Evolutionary conservation across 805 yeast genomes (phyloP).

Genomic region (Metschnikowia picachoensis): DNA sequence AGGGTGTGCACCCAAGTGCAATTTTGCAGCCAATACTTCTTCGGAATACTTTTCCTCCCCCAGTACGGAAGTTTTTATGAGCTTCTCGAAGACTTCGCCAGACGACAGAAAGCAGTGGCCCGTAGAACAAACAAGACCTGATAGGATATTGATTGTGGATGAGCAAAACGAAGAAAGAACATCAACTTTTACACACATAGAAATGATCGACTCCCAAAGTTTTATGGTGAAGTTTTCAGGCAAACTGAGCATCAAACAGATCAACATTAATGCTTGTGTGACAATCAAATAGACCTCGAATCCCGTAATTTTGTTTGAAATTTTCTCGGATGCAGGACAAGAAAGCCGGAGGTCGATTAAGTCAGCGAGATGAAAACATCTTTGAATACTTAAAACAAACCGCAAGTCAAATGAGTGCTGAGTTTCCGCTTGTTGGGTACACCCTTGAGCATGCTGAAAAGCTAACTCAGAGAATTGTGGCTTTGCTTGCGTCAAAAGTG

Average conservation of each 20-base stretch:
- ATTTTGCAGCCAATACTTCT: conserved; percentile 1
- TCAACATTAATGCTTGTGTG: conserved; percentile 1
- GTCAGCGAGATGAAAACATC: conserved; percentile 12
- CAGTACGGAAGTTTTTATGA: too few species aligned
- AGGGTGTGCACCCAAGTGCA: neutral
- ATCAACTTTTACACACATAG: too few species aligned
- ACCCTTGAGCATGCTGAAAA: conserved; percentile 3
- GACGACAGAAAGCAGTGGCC: too few species aligned
- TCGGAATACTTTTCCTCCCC: neutral
- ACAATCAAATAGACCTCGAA: neutral
- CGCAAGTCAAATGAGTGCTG: conserved; percentile 5
- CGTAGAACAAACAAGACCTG: too few species aligned
- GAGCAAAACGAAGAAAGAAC: too few species aligned
- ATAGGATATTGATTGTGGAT: too few species aligned
- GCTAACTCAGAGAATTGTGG: conserved; percentile 5
- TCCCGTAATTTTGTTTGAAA: neutral
- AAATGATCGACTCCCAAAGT: neutral
- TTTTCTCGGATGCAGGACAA: neutral
- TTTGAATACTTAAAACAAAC: conserved; percentile 10
- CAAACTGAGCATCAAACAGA: conserved; percentile 1
- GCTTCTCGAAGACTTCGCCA: too few species aligned
- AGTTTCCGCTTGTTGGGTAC: conserved; percentile 7
- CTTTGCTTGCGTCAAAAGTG: conserved; percentile 5
- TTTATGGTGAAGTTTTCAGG: neutral
- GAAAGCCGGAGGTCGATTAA: neutral